These are phyloP conservation scores for Aulographum hederae DNA, from an alignment of 2,329 filamentous ascomycete species.

Conservation along the genomic window DNA sequence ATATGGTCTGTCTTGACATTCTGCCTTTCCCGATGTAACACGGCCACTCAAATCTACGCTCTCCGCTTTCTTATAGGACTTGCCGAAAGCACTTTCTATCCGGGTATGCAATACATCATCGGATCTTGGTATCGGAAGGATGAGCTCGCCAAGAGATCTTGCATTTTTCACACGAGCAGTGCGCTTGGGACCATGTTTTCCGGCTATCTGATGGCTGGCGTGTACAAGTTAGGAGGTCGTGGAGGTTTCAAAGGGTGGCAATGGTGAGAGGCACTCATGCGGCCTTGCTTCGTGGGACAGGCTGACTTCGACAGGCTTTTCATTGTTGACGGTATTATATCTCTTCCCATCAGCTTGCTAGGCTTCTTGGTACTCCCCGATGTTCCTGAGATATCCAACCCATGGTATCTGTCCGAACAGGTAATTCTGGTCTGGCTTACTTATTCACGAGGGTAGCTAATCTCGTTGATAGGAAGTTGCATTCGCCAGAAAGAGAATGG, in stretches of 20 bases:
- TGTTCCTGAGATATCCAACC: conserved; percentile 29
- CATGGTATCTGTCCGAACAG: conserved; percentile 27
- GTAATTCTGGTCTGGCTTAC: conserved; percentile 7
- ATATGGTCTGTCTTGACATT: conserved; percentile 32
- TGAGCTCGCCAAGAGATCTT: conserved; percentile 32
- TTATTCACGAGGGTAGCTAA: neutral
- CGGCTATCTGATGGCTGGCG: conserved; percentile 36
- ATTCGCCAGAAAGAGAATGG: conserved; percentile 30
- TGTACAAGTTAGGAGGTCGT: conserved; percentile 30
- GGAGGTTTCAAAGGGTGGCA: conserved; percentile 35
- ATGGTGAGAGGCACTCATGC: conserved; percentile 13
- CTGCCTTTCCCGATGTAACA: conserved; percentile 21
- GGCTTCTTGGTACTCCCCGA: conserved; percentile 32
- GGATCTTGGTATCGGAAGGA: conserved; percentile 32
- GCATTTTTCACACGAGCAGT: conserved; percentile 31
- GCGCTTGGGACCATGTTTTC: conserved; percentile 28
- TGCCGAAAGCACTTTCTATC: conserved; percentile 32
- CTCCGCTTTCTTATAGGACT: conserved; percentile 32
- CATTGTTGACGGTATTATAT: conserved; percentile 35
- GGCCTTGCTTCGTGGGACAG: neutral
- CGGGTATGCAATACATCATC: conserved; percentile 33
- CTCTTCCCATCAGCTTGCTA: conserved; percentile 30
- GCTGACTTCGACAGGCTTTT: conserved; percentile 21
- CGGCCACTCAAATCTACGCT: conserved; percentile 25
- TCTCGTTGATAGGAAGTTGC: conserved; percentile 19